Evolutionary conservation across 164 flowering plant genomes (phyloP), one percentile per base, ranked within the genome.

Genomic region (Platanus orientalis): DNA sequence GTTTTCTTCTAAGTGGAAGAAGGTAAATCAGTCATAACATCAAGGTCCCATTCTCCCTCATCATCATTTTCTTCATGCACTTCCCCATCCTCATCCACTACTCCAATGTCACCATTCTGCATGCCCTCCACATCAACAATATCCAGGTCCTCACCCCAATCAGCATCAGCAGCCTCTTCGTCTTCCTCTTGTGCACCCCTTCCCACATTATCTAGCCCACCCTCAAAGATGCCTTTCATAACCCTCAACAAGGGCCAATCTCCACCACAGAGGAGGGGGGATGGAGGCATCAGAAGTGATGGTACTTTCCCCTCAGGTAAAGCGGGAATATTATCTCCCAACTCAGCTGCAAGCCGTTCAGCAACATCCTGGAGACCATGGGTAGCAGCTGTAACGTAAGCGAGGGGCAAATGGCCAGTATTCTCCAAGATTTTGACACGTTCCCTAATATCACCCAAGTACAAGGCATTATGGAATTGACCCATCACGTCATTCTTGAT

Each of bases 201-300:
- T 10, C 74, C 79, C 24, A 61, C 40, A 55, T 70, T 64, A 30
- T 77, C 76, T 3, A 74, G 65, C 5, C 75, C 72, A 69, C 80
- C 73, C 26, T 75, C 81, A 34, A 77, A 77, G n/a, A 77, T 75
- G 50, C 81, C 81, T 54, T 57, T 75, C 74, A 53, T 69, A 25
- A 77, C 81, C 58, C 70, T 77, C 50, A 77, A 51, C 62, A 77
- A 54, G 36, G 81, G 81, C 81, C 81, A 77, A 45, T 77, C 76
- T 62, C 78, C 81, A 49, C 76, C 74, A 57, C 78, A 71, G 28
- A 61, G 14, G 17, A 77, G 27, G 32, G 81, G 81, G 0, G 63
- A 28, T 27, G 81, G 76, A 14, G 78, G 78, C n/a, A 69, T 69
- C 54, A 77, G 60, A 65, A 77, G 78, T 21, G 81, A 75, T 19